Evolutionary conservation across 2,329 filamentous ascomycete genomes (phyloP), one percentile per base, ranked within the genome.

Genomic region (Aphanocladium album): DNA sequence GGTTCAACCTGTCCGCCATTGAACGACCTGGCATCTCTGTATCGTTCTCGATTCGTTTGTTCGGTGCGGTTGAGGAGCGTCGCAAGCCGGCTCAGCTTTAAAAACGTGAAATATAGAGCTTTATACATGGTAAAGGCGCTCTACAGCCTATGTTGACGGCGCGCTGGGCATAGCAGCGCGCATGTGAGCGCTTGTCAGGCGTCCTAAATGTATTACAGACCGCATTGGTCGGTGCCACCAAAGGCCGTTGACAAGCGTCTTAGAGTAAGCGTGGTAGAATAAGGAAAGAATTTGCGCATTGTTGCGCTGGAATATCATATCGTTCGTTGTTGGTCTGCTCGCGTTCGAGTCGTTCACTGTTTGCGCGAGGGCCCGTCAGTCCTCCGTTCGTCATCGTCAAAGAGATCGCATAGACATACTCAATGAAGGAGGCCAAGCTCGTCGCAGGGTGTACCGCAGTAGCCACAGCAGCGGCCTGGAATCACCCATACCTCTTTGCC

Each of bases 401-500:
- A 33, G 23, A 25, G 19, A 25, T 39, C 37, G 41, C 25, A 46
- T 23, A 23, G 19, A 37, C 53, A 23, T 46, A 25, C 41, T 58
- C 50, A 57, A 53, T 57, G 23, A 37, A 37, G 21, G 37, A 47
- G 37, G 14, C 19, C 43, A 47, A 19, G 17, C n/a, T 53, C 47
- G 51, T 71, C 72, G 51, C 73, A 75, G 5, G 78, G 76, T 25
- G 79, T 81, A 54, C 80, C 79, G 69, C 80, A 83, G 64, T 79
- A 77, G 35, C 77, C 76, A 66, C 81, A 84, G 55, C 72, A 72
- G 60, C 79, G 76, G 57, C 81, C 81, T 35, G 80, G 80, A 62
- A 83, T 80, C 25, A 84, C 81, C 81, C 81, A 84, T 47, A 80
- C 79, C 66, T 83, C 81, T 62, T 78, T 74, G 62, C 81, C 81